Evolutionary conservation across 306 rosid species (phyloP).

Genomic region (Prunus mira): DNA sequence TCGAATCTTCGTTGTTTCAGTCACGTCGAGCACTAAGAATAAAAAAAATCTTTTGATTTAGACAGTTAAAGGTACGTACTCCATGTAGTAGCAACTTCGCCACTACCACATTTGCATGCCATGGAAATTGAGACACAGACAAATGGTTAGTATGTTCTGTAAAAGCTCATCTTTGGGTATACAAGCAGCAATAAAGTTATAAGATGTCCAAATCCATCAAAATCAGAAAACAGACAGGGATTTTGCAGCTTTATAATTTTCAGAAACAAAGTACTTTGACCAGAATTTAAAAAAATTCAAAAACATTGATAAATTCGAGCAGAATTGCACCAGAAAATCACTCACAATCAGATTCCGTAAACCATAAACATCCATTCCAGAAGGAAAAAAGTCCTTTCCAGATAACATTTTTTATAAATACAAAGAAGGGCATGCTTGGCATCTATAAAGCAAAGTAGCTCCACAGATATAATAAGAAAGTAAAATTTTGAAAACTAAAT

Average conservation of each 20-base stretch:
- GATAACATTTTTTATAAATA: neutral
- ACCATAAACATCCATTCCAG: neutral
- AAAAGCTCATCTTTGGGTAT: neutral
- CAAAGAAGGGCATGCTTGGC: neutral
- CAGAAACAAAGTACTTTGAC: neutral
- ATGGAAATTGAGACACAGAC: conserved; percentile 5
- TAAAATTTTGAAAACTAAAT: neutral
- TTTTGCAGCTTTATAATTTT: neutral
- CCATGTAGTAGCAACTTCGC: conserved; percentile 4
- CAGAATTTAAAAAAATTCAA: neutral
- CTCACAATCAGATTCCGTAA: neutral
- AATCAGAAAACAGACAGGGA: neutral
- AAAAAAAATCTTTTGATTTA: too few relatives aligned
- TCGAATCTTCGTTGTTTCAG: too few relatives aligned
- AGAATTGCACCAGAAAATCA: neutral
- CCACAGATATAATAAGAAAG: neutral
- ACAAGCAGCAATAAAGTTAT: neutral
- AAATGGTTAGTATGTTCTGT: conserved; percentile 6
- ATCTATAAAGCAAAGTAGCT: neutral
- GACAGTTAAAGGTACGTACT: neutral
- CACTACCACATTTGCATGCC: conserved; percentile 6
- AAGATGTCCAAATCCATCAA: neutral
- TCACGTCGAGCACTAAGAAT: too few relatives aligned
- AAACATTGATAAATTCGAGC: neutral
- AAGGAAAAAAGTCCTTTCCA: neutral